Percentiles rank a stretch among this genome's conserved stretches.
Evolutionary conservation across 148 eudicot genomes (phyloP).

Genomic region (Vaccinium vitisidaea): DNA sequence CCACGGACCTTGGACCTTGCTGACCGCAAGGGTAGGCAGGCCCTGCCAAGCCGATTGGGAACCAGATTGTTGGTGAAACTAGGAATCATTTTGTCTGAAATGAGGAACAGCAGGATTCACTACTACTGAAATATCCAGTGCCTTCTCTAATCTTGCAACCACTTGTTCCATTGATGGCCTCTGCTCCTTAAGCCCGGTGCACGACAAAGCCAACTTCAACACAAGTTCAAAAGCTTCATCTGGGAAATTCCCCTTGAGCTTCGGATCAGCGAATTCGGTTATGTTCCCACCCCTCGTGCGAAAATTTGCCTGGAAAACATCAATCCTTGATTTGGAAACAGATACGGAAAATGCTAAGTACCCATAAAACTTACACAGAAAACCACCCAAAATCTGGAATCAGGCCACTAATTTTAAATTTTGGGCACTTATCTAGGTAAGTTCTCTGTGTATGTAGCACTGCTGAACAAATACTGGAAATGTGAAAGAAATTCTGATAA

Average conservation of each 20-base stretch:
- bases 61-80: neutral
- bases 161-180: slow-evolving; percentile 56
- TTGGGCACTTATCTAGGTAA: too few relatives aligned
- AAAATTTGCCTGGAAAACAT: slow-evolving; percentile 19
- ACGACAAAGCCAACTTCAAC: slow-evolving; percentile 39
- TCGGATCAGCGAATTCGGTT: slow-evolving; percentile 25
- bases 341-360: too few relatives aligned
- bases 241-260: slow-evolving; percentile 32
- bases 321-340: neutral
- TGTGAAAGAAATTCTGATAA: neutral
- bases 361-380: too few relatives aligned
- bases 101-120: neutral
- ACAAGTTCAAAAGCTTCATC: slow-evolving; percentile 38
- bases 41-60: too few relatives aligned
- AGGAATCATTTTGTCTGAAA: neutral
- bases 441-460: too few relatives aligned
- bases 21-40: too few relatives aligned
- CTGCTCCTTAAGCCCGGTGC: slow-evolving; percentile 46
- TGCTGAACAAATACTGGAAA: neutral
- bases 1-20: too few relatives aligned
- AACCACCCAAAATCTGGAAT: too few relatives aligned
- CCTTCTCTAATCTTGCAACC: slow-evolving; percentile 34
- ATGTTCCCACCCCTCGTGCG: slow-evolving; percentile 23
- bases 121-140: slow-evolving; percentile 30
- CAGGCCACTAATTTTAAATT: too few relatives aligned